Conservation (phyloP, 2,329 filamentous ascomycete species). For the Alternaria longipes region DNA sequence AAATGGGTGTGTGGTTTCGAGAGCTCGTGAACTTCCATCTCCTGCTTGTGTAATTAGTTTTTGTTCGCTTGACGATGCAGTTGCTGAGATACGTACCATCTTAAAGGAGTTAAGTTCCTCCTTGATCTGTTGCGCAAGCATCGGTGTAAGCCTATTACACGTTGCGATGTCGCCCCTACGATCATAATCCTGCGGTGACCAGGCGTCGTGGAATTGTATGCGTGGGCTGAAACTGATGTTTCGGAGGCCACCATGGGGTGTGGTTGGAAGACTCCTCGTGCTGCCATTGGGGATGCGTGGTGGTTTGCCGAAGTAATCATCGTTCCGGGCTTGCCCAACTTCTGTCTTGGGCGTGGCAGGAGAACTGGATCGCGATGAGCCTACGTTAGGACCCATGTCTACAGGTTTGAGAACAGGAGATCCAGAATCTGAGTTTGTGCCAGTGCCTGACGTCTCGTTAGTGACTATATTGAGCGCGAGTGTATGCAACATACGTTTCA, state of each 20-base stretch:
- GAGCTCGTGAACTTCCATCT: conserved; percentile 99
- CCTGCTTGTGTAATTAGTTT: conserved; percentile 67
- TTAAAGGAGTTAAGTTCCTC: conserved; percentile 99
- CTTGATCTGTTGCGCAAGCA: conserved; percentile 98
- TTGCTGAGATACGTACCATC: conserved; percentile 72
- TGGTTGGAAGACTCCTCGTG: conserved; percentile 81
- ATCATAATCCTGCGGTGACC: conserved; percentile 95
- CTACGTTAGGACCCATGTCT: conserved; percentile 70
- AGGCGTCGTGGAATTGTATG: conserved; percentile 95
- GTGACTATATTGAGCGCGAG: conserved; percentile 16
- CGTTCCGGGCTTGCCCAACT: conserved; percentile 59
- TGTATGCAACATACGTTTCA: conserved; percentile 75
- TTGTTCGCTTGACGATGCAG: background rate
- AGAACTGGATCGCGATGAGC: conserved; percentile 84
- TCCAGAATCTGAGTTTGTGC: conserved; percentile 69
- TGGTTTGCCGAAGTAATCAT: conserved; percentile 89
- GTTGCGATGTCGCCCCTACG: conserved; percentile 95
- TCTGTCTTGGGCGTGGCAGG: conserved; percentile 89
- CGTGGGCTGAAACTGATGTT: conserved; percentile 84
- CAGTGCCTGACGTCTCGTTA: conserved; percentile 49
- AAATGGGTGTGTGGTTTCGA: conserved; percentile 99
- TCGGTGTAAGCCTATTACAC: conserved; percentile 95
- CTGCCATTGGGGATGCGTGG: conserved; percentile 74
- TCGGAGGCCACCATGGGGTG: conserved; percentile 72
- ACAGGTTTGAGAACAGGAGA: conserved; percentile 72